A percentile compares a stretch with the other conserved stretches of the same genome.
Conservation (phyloP, 2,329 filamentous ascomycete genomes). For the Albophoma yamanashiensis region DNA sequence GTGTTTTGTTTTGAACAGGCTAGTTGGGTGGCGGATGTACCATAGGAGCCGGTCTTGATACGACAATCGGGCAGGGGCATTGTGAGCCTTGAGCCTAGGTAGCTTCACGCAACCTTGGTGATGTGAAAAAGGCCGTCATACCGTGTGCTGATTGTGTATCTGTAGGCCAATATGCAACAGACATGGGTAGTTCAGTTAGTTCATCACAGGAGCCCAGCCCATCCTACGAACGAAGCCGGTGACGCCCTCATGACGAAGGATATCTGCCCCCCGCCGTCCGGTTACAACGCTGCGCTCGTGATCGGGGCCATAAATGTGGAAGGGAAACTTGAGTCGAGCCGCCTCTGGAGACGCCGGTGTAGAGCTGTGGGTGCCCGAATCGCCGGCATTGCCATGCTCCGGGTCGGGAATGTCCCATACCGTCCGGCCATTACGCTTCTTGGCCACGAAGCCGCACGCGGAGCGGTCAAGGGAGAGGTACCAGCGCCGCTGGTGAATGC, state of each 20-base stretch:
- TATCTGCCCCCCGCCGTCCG: conserved; percentile 45
- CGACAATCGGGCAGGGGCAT: neutral
- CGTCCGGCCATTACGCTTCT: conserved; percentile 10
- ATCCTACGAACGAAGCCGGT: conserved; percentile 43
- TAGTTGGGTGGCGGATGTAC: neutral
- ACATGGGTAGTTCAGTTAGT: conserved; percentile 12
- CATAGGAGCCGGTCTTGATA: neutral
- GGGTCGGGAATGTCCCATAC: conserved; percentile 4
- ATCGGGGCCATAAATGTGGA: conserved; percentile 50
- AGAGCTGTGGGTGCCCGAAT: neutral
- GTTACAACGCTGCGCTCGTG: conserved; percentile 58
- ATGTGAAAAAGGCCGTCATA: neutral
- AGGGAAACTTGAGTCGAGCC: conserved; percentile 37
- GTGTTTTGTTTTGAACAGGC: neutral
- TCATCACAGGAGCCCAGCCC: conserved; percentile 44
- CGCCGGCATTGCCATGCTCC: neutral
- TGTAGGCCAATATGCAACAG: neutral
- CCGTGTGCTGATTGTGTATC: neutral
- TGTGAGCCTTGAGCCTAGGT: neutral
- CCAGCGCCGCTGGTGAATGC: conserved; percentile 58
- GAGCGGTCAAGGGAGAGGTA: conserved; percentile 51
- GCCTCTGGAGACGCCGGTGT: neutral
- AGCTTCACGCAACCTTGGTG: neutral
- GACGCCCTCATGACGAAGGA: conserved; percentile 52
- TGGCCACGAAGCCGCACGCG: conserved; percentile 44